Conservation (phyloP, 495 filamentous ascomycete genomes). For the Neurospora cerealis region DNA sequence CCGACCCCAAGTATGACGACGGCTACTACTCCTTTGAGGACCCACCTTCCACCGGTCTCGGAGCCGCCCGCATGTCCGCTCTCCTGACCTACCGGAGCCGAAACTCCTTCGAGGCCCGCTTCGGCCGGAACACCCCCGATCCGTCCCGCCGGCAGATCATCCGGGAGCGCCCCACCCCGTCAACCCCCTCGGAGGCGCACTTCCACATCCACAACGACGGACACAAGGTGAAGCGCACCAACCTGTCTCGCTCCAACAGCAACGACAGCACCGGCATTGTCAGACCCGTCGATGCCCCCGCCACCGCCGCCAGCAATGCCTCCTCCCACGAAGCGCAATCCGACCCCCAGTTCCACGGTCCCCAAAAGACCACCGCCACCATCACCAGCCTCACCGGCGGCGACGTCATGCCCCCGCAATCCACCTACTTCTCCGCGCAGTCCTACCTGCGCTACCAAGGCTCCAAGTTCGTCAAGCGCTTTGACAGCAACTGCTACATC, state of each 20-base stretch:
- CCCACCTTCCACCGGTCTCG: constrained; percentile 75
- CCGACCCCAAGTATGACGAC: constrained; percentile 95
- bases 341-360: constrained; percentile 74
- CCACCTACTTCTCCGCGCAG: constrained; percentile 93
- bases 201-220: constrained; percentile 96
- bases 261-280: constrained; percentile 16
- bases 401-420: constrained; percentile 43
- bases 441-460: constrained; percentile 98
- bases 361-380: constrained; percentile 22
- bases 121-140: constrained; percentile 87
- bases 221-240: constrained; percentile 49
- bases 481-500: constrained; percentile 98
- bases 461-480: constrained; percentile 90
- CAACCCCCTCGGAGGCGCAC: constrained; percentile 68
- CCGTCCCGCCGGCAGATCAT: constrained; percentile 70
- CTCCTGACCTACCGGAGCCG: constrained; percentile 91
- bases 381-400: constrained; percentile 22
- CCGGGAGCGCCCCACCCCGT: constrained; percentile 51
- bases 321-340: constrained; percentile 7
- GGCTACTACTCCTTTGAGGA: constrained; percentile 84
- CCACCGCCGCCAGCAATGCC: constrained; percentile 12
- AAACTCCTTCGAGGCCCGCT: constrained; percentile 91
- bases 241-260: constrained; percentile 29
- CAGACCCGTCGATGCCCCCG: constrained; percentile 26
- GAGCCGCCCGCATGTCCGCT: constrained; percentile 93